Base-by-base conservation (phyloP, 148 eudicot species). In the Pharnaceum exiguum region DNA sequence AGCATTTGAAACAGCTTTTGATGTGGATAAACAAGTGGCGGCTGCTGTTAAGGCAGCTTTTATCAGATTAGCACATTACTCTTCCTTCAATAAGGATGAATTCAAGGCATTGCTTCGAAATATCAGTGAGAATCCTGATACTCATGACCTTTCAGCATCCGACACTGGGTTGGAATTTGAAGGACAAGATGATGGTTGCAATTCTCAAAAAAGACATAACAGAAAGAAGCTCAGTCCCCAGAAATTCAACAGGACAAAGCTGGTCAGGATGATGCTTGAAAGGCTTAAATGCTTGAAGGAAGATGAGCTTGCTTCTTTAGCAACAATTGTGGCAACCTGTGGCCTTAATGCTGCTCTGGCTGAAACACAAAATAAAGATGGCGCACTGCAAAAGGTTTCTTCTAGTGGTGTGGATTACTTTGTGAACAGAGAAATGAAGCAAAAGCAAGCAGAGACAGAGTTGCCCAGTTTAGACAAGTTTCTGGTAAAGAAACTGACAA, bases 21-120 rank as follows among this genome's bases (percentile, higher is more conserved):
- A 84, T 43, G 96, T 91, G 50, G 97, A 91, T 71, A 87, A 78
- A 67, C 97, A 91, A 75, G 97, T 91, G 18, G 94, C 93, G 46
- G 72, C 82, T 10, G 97, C 96, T 15, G 86, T 91, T 1, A 91
- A 87, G 75, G 46, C 81, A 22, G 94, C 96, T 27, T 87, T 91
- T 27, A 27, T 75, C 38, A 77, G 75, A 79, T 86, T 91, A 15
- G 95, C 82, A n/a, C 84, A 71, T 63, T 73, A 79, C 44, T 62
- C 80, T 43, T 80, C 89, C 46, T 84, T 81, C 27, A 72, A 78
- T 50, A 78, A 75, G 66, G 84, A 80, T 35, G 96, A 87, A 39
- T 82, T 82, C 8, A 85, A 71, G 53, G 87, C 83, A 48, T 66
- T 87, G 68, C 56, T 90, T 55, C 60, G 74, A 55, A 91, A 77